These are phyloP conservation scores for Hymenotorrendiella dingleyae DNA, from an alignment of 2,329 filamentous ascomycete genomes.

Conservation along the genomic window DNA sequence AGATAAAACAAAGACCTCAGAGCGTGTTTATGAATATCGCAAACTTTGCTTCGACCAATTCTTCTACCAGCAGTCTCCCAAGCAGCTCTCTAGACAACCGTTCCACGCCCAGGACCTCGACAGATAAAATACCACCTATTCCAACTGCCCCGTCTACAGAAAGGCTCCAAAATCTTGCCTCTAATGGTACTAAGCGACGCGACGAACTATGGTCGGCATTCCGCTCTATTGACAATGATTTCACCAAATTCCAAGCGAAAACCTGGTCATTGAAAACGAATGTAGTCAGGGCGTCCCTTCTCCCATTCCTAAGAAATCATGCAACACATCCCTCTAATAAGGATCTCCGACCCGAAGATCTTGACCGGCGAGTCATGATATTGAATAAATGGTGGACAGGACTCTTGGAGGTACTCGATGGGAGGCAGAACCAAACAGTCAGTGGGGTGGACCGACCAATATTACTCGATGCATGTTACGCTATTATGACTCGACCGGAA, in stretches of 20 bases:
- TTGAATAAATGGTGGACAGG: slow-evolving; percentile 73
- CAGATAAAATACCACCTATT: slow-evolving; percentile 41
- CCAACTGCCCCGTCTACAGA: slow-evolving; percentile 35
- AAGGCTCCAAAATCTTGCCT: slow-evolving; percentile 20
- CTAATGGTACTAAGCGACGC: slow-evolving; percentile 45
- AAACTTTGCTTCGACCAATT: slow-evolving; percentile 27
- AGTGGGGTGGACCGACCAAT: slow-evolving; percentile 64
- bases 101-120: slow-evolving; percentile 37
- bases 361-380: slow-evolving; percentile 61
- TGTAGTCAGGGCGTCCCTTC: slow-evolving; percentile 55
- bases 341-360: slow-evolving; percentile 57
- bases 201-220: slow-evolving; percentile 67
- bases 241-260: slow-evolving; percentile 63
- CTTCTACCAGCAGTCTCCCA: slow-evolving; percentile 32
- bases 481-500: slow-evolving; percentile 65
- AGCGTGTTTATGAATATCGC: slow-evolving; percentile 28
- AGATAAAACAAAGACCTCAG: slow-evolving; percentile 24
- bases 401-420: slow-evolving; percentile 62
- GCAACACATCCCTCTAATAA: slow-evolving; percentile 52
- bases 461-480: slow-evolving; percentile 62
- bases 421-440: slow-evolving; percentile 62
- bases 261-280: slow-evolving; percentile 63
- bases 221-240: slow-evolving; percentile 61
- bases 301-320: slow-evolving; percentile 61
- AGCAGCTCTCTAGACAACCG: slow-evolving; percentile 42